Evolutionary conservation across 768 basidiomycete genomes (phyloP), one percentile per base, ranked within the genome.

Genomic region (Collybia sordida): DNA sequence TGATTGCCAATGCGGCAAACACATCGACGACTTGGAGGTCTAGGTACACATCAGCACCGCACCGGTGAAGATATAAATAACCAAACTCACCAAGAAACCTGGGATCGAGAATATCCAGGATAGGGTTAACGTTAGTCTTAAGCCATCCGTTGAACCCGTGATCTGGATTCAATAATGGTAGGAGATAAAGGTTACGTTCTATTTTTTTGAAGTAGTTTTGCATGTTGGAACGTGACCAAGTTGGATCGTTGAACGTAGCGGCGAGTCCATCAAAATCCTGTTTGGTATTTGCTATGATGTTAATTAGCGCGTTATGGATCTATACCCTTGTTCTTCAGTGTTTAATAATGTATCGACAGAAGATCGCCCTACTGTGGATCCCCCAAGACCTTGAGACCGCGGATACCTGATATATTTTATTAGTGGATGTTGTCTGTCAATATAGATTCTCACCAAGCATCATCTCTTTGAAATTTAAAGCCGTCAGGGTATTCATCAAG

Each of bases 71-170:
- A 11, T 35, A 34, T 15, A 27, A 41, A 31, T 31, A 4, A 15
- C 28, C n/a, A n/a, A 21, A 45, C 51, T 5, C 25, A 65, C 66
- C 65, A 23, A 61, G 51, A 35, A 65, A 61, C 37, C 35, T 19
- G 11, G 64, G 57, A 45, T 55, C 39, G 7, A 59, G 44, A 18
- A 60, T 53, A 38, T 59, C 54, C 31, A 31, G 11, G 9, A 31
- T 31, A 12, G 61, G 64, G n/a, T 66, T 50, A 22, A 22, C 3
- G 25, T 56, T 64, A 1, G 63, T 63, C 31, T 58, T 64, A 35
- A 68, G 46, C 67, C 66, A 69, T 25, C 66, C 67, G 24, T 57
- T 38, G 43, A 60, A 65, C 1, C 67, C 67, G 42, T 69, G 67
- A 35, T 68, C 63, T 23, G 44, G 50, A 15, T 51, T 45, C 31